phyloP scores from a whole-genome alignment of 2,329 filamentous ascomycete genomes.

The Intubia oerlemansii region DNA sequence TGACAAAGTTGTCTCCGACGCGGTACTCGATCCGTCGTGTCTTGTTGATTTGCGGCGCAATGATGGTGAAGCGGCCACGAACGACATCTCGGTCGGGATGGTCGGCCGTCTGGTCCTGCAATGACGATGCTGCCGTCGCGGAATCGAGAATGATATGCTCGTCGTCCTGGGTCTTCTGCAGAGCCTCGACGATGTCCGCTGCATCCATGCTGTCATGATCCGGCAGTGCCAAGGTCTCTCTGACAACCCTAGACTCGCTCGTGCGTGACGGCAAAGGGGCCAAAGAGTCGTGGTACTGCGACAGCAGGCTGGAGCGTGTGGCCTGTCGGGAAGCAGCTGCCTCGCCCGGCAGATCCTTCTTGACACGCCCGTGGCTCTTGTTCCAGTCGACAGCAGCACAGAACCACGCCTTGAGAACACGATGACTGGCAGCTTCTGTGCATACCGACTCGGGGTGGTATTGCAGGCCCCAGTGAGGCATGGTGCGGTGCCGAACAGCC shows the following conservation, averaged over 20 bases:
- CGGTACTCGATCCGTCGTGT: slow-evolving; percentile 36
- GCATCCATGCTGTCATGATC: slow-evolving; percentile 24
- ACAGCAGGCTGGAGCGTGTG: slow-evolving; percentile 15
- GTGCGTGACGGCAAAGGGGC: too few species aligned
- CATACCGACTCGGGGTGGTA: slow-evolving; percentile 84
- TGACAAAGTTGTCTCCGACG: slow-evolving; percentile 22
- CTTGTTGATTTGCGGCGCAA: slow-evolving; percentile 41
- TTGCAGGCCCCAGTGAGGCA: slow-evolving; percentile 72
- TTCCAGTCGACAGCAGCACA: slow-evolving; percentile 40
- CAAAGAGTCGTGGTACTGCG: too few species aligned
- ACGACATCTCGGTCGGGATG: slow-evolving; percentile 11
- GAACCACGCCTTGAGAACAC: slow-evolving; percentile 60
- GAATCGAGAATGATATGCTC: slow-evolving; percentile 35
- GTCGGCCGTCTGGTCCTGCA: too few species aligned
- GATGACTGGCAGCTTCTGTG: slow-evolving; percentile 43
- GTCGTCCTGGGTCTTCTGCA: slow-evolving; percentile 10
- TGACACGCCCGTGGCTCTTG: slow-evolving; percentile 8
- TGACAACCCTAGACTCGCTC: too few species aligned
- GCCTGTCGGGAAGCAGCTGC: slow-evolving; percentile 10
- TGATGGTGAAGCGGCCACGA: slow-evolving; percentile 48
- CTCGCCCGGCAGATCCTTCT: slow-evolving; percentile 4
- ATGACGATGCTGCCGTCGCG: too few species aligned
- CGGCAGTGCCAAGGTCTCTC: slow-evolving; percentile 21
- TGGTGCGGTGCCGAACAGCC: slow-evolving; percentile 44
- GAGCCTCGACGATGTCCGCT: slow-evolving; percentile 30